A percentile compares a stretch with the other conserved stretches of the same genome.
phyloP scores from a whole-genome alignment of 768 basidiomycete species.

The Tylopilus sp. region DNA sequence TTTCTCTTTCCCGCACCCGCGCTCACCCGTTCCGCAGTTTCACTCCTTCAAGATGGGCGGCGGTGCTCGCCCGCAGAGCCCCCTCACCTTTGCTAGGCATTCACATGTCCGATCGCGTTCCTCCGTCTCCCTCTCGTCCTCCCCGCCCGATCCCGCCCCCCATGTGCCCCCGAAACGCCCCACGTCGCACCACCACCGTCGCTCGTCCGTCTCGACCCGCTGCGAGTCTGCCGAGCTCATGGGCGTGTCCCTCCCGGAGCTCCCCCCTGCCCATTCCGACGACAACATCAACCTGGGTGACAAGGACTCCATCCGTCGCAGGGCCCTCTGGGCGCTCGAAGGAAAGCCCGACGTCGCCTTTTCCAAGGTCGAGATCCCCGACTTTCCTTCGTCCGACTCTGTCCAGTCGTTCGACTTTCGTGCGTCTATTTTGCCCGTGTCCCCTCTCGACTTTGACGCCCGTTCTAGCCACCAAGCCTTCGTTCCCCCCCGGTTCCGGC shows the following conservation, averaged over 20 bases:
- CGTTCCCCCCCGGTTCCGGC: conserved; percentile 46
- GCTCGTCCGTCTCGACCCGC: conserved; percentile 86
- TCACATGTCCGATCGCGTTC: conserved; percentile 54
- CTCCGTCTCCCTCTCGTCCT: conserved; percentile 43
- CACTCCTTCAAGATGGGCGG: conserved; percentile 70
- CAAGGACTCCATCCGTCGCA: conserved; percentile 74
- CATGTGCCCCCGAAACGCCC: conserved; percentile 45
- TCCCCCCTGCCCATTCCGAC: conserved; percentile 57
- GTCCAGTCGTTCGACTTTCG: conserved; percentile 65
- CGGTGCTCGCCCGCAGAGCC: conserved; percentile 32
- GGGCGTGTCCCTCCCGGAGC: conserved; percentile 71
- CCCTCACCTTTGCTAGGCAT: conserved; percentile 34
- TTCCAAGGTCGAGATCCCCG: conserved; percentile 81
- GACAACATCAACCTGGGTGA: conserved; percentile 68
- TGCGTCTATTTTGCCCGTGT: conserved; percentile 37
- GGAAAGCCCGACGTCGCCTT: conserved; percentile 72
- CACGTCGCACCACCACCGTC: conserved; percentile 79
- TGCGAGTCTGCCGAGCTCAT: conserved; percentile 89
- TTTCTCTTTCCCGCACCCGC: too few species aligned
- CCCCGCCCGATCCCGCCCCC: conserved; percentile 27
- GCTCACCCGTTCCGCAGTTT: conserved; percentile 42
- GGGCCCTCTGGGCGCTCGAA: conserved; percentile 84
- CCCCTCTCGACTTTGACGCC: neutral
- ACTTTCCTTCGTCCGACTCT: conserved; percentile 57
- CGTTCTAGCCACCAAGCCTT: conserved; percentile 54